Evolutionary conservation across 257 asterid species (phyloP), one percentile per base, ranked within the genome.

Genomic region (Solanum bulbocastanum): DNA sequence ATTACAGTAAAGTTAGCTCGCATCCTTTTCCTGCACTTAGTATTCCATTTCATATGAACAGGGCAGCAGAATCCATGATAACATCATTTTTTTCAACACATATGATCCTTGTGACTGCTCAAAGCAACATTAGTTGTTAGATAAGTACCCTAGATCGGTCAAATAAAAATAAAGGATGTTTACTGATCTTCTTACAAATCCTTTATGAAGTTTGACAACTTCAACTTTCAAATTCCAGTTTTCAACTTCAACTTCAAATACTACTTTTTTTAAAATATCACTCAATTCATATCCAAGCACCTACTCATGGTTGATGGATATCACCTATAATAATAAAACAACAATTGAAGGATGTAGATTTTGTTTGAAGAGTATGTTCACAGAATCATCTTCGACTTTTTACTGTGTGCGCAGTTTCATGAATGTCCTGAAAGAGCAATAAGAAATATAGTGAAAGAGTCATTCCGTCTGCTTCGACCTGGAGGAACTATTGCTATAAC

Each of bases 351-450:
- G 25, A 58, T 58, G 25, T 20, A 58, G 11, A 58, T 58, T 58
- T 58, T 58, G 66, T 58, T 58, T 58, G 25, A 20, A 8, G 66
- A 18, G 66, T 3, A 58, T 20, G 66, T 8, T 58, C 25, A 58
- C 66, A 58, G 66, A 58, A 3, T 20, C 25, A 20, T 58, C 66
- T 58, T 20, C 2, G 11, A 8, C 25, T 20, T 20, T 58, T 3
- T 35, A 39, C 16, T 56, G 15, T 76, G 33, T 25, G 32, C 92
- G 87, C 95, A 96, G 98, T 94, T 95, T 83, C 99, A 96, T 32
- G 99, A 96, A 89, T 96, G 98, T 92, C 99, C 99, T 36, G 94
- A 90, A 92, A 93, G 94, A 93, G 99, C 98, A 68, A 94, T 96
- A 88, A 92, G 73, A 87, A 95, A 95, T 89, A 88, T 95, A 88